Conservation (phyloP, 2,329 filamentous ascomycete species). For the Dothideomycetidae sp. region DNA sequence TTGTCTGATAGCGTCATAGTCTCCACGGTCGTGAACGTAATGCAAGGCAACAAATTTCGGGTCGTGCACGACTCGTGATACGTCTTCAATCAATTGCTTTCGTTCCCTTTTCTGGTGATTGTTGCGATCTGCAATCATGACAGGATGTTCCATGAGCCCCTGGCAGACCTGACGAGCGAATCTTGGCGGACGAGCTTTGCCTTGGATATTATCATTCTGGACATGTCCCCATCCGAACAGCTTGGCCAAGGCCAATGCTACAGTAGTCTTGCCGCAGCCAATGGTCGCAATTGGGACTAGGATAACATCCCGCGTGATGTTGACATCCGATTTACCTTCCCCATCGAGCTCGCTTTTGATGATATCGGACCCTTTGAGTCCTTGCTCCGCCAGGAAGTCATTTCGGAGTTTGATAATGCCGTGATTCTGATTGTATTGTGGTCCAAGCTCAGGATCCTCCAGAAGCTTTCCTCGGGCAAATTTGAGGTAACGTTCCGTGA, state of each 20-base stretch:
- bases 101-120: slow-evolving; percentile 83
- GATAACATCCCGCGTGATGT: slow-evolving; percentile 54
- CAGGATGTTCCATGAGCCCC: slow-evolving; percentile 48
- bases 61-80: slow-evolving; percentile 45
- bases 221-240: slow-evolving; percentile 86
- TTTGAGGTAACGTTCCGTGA: slow-evolving; percentile 79
- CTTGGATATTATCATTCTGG: slow-evolving; percentile 91
- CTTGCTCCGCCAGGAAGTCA: slow-evolving; percentile 70
- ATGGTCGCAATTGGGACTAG: slow-evolving; percentile 87
- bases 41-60: slow-evolving; percentile 73
- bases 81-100: slow-evolving; percentile 70
- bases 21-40: slow-evolving; percentile 59
- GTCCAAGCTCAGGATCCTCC: slow-evolving; percentile 50
- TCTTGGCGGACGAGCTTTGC: slow-evolving; percentile 57
- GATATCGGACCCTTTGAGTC: slow-evolving; percentile 77
- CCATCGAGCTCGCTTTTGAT: slow-evolving; percentile 56
- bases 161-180: slow-evolving; percentile 62
- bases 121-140: slow-evolving; percentile 84
- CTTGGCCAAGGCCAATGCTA: slow-evolving; percentile 65
- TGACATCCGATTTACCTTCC: slow-evolving; percentile 35
- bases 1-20: slow-evolving; percentile 57
- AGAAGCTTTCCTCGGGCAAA: slow-evolving; percentile 65
- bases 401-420: slow-evolving; percentile 86
- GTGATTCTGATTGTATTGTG: slow-evolving; percentile 72
- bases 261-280: slow-evolving; percentile 91